Evolutionary conservation across 805 yeast genomes (phyloP), one percentile per base, ranked within the genome.

Genomic region (Kluyveromyces aestuarii): DNA sequence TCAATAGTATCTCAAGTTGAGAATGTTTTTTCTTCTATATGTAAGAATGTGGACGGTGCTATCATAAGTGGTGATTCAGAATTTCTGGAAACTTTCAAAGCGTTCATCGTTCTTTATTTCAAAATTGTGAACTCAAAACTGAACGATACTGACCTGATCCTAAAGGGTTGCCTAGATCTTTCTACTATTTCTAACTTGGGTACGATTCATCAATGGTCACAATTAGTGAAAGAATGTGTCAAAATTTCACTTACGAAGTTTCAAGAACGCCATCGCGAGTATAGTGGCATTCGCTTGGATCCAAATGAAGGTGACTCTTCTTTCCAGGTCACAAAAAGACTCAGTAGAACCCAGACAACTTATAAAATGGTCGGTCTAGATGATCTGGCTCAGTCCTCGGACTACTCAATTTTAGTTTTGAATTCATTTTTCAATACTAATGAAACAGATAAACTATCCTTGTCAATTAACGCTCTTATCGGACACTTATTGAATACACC

Each of bases 41-140:
- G 80, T 55, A 53, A 61, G 13, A 69, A 76, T 41, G 74, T 84
- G 48, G 85, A 82, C 53, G 79, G 77, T 14, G 80, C 79, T 9
- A 68, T 85, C 48, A 79, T 83, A 56, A 71, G 77, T 30, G 89
- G 89, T 39, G 87, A 85, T 64, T 69, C 75, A 41, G 72, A 63
- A 25, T 84, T 82, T 59, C 75, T 79, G 9, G 67, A 68, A 27
- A 53, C 65, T 41, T 83, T 81, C 61, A 65, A 62, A 16, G 52
- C 40, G 55, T 75, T 71, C 42, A 53, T 66, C 7, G 63, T 65
- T 13, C 19, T 51, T 10, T 68, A 66, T 46, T 57, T 68, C 30
- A 55, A 60, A 37, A 51, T 64, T 9, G 60, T 55, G 11, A 55
- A 50, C 18, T 55, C 54, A 33, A 55, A 50, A 42, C 40, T 59